Evolutionary conservation across 1,284 basidiomycete species (phyloP), one percentile per base, ranked within the genome.

Genomic region (Leucoagaricus sp.): DNA sequence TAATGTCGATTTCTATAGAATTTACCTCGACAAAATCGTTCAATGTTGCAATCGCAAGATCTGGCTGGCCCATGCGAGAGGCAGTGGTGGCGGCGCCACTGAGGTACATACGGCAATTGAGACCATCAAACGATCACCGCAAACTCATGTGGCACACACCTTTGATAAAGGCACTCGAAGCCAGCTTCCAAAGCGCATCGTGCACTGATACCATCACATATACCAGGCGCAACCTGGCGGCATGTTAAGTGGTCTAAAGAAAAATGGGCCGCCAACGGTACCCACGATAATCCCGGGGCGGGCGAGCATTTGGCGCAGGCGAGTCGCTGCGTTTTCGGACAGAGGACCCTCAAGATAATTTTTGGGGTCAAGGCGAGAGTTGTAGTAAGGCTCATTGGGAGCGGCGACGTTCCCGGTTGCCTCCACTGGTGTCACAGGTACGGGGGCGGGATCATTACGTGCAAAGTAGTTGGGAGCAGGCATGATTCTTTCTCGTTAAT

Each of bases 191-290:
- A 74, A 7, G 89, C 89, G 60, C 87, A 86, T 23, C 89, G 80
- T 3, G 90, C 88, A 63, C 85, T 87, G 68, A 92, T 91, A 53
- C 89, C 89, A 61, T 92, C 90, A 63, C 87, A 91, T 38, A 92
- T 89, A 56, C 90, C 90, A 5, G 88, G 88, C 2, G 87, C 87
- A 64, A 87, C 72, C 85, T 87, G 28, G 19, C 9, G 15, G 23
- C 7, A 10, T 15, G 19, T 34, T n/a, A 6, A 17, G 26, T 45
- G n/a, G 10, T 33, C 15, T 19, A 41, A n/a, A 23, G 33, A 33
- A n/a, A 29, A 28, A 10, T 9, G 15, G 13, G 23, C n/a, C 17
- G 9, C 5, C 15, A 25, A 19, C 13, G 15, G 46, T 49, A 74
- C 84, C 59, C 74, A 89, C 87, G 40, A 90, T 83, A 55, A 90